phyloP scores from a whole-genome alignment of 805 yeast species.

The Metschnikowia shivogae region DNA sequence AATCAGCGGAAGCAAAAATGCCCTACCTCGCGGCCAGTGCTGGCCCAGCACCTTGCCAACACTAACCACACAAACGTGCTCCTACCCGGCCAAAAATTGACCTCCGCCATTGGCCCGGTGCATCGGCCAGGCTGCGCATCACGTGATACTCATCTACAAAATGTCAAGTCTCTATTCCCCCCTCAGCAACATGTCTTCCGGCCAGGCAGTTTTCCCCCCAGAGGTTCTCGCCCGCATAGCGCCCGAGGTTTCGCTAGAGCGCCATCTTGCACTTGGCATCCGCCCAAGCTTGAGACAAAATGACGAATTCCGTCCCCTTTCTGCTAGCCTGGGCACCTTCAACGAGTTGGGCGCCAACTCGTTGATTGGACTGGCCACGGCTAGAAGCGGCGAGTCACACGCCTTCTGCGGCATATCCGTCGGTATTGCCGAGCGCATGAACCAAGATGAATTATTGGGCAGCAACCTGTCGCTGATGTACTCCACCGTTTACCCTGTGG shows the following conservation, averaged over 20 bases:
- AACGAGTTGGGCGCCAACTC: slow-evolving; percentile 34
- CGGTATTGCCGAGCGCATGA: slow-evolving; percentile 55
- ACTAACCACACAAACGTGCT: too few relatives aligned
- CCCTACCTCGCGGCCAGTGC: too few relatives aligned
- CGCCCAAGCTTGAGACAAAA: slow-evolving; percentile 73
- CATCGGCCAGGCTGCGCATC: not conserved
- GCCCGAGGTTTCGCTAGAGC: slow-evolving; percentile 76
- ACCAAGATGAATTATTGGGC: slow-evolving; percentile 23
- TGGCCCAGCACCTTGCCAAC: too few relatives aligned
- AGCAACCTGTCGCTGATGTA: slow-evolving; percentile 19
- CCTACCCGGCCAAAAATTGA: too few relatives aligned
- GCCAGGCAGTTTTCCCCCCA: slow-evolving; percentile 62
- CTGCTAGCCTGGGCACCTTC: slow-evolving; percentile 30
- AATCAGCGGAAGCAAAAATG: too few relatives aligned
- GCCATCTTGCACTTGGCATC: slow-evolving; percentile 69
- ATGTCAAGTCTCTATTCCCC: not conserved
- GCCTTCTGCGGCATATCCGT: slow-evolving; percentile 70
- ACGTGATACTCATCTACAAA: slow-evolving; percentile 6
- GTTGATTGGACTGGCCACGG: slow-evolving; percentile 62
- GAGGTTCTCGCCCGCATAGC: slow-evolving; percentile 78
- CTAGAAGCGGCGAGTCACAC: slow-evolving; percentile 67
- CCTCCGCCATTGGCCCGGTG: too few relatives aligned
- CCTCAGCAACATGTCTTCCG: slow-evolving; percentile 7
- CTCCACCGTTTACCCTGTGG: slow-evolving; percentile 59
- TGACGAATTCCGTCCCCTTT: slow-evolving; percentile 65